These are phyloP conservation scores for Saccharomyces pastorianus DNA, from an alignment of 1,139 yeast genomes.

Conservation along the genomic window DNA sequence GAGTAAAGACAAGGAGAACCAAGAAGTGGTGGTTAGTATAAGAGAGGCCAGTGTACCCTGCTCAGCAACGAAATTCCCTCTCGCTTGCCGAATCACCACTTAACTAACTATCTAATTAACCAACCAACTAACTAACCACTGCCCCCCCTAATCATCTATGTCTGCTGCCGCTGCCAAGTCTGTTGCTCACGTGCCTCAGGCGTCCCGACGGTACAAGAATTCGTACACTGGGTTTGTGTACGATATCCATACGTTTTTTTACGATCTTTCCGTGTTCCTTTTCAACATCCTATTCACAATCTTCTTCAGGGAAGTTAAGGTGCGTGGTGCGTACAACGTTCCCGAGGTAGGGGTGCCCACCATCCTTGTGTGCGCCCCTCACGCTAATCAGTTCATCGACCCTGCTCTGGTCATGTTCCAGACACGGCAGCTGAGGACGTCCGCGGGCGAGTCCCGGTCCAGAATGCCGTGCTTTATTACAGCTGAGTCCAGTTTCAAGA, in stretches of 20 bases:
- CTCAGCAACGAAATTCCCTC: no score
- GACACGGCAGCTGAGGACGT: constrained; percentile 32
- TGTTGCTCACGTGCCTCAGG: constrained; percentile 9
- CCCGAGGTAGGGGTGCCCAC: constrained; percentile 57
- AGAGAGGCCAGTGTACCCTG: not conserved
- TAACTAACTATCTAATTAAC: not conserved
- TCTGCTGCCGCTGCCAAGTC: not conserved
- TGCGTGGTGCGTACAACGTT: constrained; percentile 59
- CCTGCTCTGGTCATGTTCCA: constrained; percentile 56
- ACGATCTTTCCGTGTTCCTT: constrained; percentile 16
- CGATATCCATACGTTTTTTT: constrained; percentile 11
- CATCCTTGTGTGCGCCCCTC: constrained; percentile 72
- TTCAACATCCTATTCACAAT: constrained; percentile 17
- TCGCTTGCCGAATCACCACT: not conserved
- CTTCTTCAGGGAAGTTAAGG: constrained; percentile 62
- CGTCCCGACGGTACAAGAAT: constrained; percentile 7
- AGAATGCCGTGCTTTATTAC: constrained; percentile 49
- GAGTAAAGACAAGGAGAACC: not conserved
- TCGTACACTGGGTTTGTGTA: constrained; percentile 12
- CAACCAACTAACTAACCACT: not conserved
- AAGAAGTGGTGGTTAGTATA: not conserved
- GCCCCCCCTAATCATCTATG: not conserved
- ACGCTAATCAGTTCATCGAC: constrained; percentile 74
- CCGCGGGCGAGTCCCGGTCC: constrained; percentile 17
- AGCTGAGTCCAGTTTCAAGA: constrained; percentile 55